Evolutionary conservation across 352 stramenopile species (phyloP), one percentile per base, ranked within the genome.

Genomic region (Phytophthora foliorum): DNA sequence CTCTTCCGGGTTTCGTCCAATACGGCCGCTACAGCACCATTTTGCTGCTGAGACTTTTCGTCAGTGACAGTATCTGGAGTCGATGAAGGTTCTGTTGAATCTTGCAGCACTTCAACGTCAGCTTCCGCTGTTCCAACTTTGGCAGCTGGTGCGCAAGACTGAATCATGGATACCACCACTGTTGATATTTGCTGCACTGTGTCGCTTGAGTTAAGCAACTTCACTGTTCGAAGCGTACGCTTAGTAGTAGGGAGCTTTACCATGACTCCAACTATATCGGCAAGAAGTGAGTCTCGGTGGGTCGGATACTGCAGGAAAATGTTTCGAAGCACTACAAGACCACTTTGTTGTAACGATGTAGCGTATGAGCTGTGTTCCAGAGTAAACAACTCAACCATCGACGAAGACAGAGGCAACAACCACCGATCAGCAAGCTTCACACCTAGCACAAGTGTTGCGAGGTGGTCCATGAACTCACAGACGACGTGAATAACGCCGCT

Each of bases 341-440:
- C 76, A 56, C 81, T 90, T 29, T 84, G 81, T 46, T 97, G 90
- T 25, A 97, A 57, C 6, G 84, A 74, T 1, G 67, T 81, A 6
- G 86, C 75, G 32, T 92, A 82, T 2, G 71, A 67, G 29, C 76
- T 90, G 44, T 86, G 69, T 41, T 97, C 88, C 27, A 97, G 61
- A 52, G 81, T 27, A 71, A 94, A 94, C 13, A 93, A 57, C 52
- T 83, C 77, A 1, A 88, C 69, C 77, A 96, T 89, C 6, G 80
- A 82, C 10, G 77, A 81, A 17, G 86, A 93, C 16, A 97, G 80
- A 31, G 81, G 73, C 9, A 95, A 48, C 44, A 96, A 80, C 87
- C 82, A 94, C 36, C 75, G 78, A 67, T 97, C 88, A 9, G 82
- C 73, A 24, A 97, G 84, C 46, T 93, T 96, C 22, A 96, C 75